Conservation (phyloP, 768 basidiomycete species). For the Phylloporus sp. region DNA sequence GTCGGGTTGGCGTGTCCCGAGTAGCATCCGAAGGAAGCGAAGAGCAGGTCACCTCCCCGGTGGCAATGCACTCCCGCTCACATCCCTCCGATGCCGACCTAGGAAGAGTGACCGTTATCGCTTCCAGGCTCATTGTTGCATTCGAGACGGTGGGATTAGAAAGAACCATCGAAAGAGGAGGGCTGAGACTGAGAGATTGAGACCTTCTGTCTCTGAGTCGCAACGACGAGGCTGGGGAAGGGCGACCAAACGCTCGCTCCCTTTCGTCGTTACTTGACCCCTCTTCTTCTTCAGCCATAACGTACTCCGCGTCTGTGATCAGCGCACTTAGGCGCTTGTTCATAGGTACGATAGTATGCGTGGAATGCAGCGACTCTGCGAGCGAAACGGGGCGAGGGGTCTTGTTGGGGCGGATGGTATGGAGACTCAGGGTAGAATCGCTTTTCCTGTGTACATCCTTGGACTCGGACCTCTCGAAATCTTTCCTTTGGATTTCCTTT, state of each 20-base stretch:
- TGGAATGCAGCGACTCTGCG: slow-evolving; percentile 73
- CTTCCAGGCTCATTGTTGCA: slow-evolving; percentile 30
- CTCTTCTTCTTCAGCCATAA: slow-evolving; percentile 59
- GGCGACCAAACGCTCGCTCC: slow-evolving; percentile 15
- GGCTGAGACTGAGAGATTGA: slow-evolving; percentile 53
- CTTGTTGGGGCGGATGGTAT: slow-evolving; percentile 58
- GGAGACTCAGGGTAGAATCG: slow-evolving; percentile 75
- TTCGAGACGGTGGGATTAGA: slow-evolving; percentile 22
- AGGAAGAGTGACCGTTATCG: slow-evolving; percentile 26
- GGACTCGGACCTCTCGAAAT: slow-evolving; percentile 34
- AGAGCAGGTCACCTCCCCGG: slow-evolving; percentile 39
- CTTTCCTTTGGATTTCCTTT: slow-evolving; percentile 28
- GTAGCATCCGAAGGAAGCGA: slow-evolving; percentile 17
- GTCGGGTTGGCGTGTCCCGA: slow-evolving; percentile 28
- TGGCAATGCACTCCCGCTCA: slow-evolving; percentile 41
- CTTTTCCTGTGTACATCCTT: slow-evolving; percentile 80
- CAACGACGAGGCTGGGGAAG: slow-evolving; percentile 42
- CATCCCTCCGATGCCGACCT: slow-evolving; percentile 25
- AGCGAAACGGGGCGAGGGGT: slow-evolving; percentile 71
- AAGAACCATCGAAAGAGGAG: slow-evolving; percentile 28
- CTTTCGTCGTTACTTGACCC: slow-evolving; percentile 20
- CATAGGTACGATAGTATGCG: slow-evolving; percentile 62
- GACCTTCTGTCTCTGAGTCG: slow-evolving; percentile 56
- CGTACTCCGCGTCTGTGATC: slow-evolving; percentile 61
- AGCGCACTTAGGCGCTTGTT: slow-evolving; percentile 66